phyloP scores from a whole-genome alignment of 73 alveolate genomes.

The Tetrahymena borealis region DNA sequence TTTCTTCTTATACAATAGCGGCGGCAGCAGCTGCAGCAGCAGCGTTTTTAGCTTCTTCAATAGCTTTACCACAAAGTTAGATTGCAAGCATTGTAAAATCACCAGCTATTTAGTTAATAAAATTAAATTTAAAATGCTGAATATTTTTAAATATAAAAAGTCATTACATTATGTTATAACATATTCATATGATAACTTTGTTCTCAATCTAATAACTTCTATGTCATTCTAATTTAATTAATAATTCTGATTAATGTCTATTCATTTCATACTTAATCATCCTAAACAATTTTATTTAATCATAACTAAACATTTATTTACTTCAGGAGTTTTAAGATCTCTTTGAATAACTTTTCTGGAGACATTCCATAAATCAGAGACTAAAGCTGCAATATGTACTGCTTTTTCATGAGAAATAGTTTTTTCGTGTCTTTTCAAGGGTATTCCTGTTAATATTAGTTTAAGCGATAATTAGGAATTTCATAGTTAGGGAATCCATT shows the following conservation, averaged over 20 bases:
- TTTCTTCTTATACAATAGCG: background rate
- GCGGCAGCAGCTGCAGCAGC: conserved; percentile 1
- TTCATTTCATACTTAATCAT: background rate
- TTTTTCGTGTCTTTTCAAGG: conserved; percentile 36
- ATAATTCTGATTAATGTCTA: background rate
- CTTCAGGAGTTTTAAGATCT: conserved; percentile 33
- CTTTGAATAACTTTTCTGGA: conserved; percentile 30
- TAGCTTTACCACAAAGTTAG: background rate
- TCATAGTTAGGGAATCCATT: no score
- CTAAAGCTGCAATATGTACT: conserved; percentile 39
- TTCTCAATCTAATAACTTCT: conserved; percentile 29
- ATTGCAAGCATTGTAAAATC: conserved; percentile 25
- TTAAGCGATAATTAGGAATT: no score
- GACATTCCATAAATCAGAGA: conserved; percentile 38
- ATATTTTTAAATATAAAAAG: background rate
- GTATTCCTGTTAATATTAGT: background rate
- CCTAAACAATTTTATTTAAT: background rate
- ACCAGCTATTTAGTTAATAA: conserved; percentile 5
- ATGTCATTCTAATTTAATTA: conserved; percentile 9
- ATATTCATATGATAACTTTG: conserved; percentile 27
- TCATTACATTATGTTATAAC: conserved; percentile 20
- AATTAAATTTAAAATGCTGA: background rate
- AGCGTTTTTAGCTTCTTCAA: background rate
- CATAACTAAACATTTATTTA: background rate
- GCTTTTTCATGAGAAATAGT: conserved; percentile 35